Evolutionary conservation across 2,329 filamentous ascomycete genomes (phyloP), one percentile per base, ranked within the genome.

Genomic region (Elsinoe perseae): DNA sequence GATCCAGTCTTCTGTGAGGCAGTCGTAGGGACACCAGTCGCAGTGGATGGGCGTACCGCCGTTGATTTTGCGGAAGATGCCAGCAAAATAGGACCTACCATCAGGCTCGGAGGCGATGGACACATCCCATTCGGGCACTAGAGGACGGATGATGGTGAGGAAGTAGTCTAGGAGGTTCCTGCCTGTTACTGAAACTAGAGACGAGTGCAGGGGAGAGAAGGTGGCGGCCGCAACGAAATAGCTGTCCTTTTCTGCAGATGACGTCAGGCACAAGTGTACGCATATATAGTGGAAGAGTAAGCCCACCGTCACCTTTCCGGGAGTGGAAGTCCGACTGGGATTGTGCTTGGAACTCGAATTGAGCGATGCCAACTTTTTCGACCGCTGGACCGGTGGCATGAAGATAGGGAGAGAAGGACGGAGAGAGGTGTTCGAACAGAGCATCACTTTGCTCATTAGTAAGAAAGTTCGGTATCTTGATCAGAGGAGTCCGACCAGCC

Each of bases 31-130:
- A 16, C 44, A 50, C 44, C 44, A 50, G 44, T 50, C 44, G 25
- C 44, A 50, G 44, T 50, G 44, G 14, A 50, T 50, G 2, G 44
- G 44, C 12, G 44, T 50, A 16, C 44, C 44, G 44, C 44, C 25
- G 28, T 50, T 50, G 25, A 50, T 50, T 12, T 50, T 50, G 44
- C 44, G 44, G 44, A 50, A 50, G 44, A 50, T 50, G 20, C 44
- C 44, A n/a, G 44, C 25, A n/a, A 50, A 50, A 18, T 50, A 50
- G 3, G 12, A 21, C 23, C 27, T 30, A 6, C 27, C 21, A 9
- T 46, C 43, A 5, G 21, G 21, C 25, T 50, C 44, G 44, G 14
- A 30, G 14, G 44, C 44, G 5, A 50, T 50, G 5, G 21, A 21
- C 9, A 50, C 44, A 30, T 50, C 44, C 44, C 44, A 50, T 12